Percentiles rank a stretch among this genome's conserved stretches.
Evolutionary conservation across 2,329 filamentous ascomycete genomes (phyloP).

Genomic region (Aspergillus sp.): DNA sequence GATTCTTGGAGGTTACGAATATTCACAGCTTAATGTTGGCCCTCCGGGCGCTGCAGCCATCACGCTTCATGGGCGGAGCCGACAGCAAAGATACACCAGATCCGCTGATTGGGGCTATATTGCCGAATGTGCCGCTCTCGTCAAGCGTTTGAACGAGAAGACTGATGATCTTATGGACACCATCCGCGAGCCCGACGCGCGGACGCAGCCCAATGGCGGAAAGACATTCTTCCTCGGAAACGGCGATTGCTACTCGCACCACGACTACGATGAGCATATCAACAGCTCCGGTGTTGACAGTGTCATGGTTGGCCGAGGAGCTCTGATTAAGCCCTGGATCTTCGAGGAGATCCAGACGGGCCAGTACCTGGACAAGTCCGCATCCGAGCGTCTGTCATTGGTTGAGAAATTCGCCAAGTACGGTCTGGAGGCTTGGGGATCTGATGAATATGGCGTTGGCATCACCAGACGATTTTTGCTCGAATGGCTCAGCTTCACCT

Average conservation of each 20-base stretch:
- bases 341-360: conserved; percentile 93
- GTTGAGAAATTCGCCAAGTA: conserved; percentile 88
- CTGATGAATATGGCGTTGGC: conserved; percentile 89
- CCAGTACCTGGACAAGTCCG: conserved; percentile 94
- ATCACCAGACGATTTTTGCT: conserved; percentile 88
- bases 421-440: conserved; percentile 92
- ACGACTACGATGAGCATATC: conserved; percentile 79
- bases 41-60: conserved; percentile 89
- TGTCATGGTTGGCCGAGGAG: conserved; percentile 97
- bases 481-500: conserved; percentile 92
- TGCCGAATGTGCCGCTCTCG: conserved; percentile 78
- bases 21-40: conserved; percentile 64
- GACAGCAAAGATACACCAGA: conserved; percentile 91
- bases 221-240: conserved; percentile 93
- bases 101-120: conserved; percentile 96
- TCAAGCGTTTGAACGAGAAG: conserved; percentile 74
- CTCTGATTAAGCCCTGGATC: conserved; percentile 95
- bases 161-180: conserved; percentile 72
- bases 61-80: conserved; percentile 87
- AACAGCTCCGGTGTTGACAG: conserved; percentile 77
- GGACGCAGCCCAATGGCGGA: conserved; percentile 67
- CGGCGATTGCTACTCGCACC: conserved; percentile 91
- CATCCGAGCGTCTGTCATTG: conserved; percentile 78
- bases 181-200: conserved; percentile 70
- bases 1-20: conserved; percentile 74